These are phyloP conservation scores for Prunus dulcis DNA, from an alignment of 306 rosid species.

Conservation along the genomic window DNA sequence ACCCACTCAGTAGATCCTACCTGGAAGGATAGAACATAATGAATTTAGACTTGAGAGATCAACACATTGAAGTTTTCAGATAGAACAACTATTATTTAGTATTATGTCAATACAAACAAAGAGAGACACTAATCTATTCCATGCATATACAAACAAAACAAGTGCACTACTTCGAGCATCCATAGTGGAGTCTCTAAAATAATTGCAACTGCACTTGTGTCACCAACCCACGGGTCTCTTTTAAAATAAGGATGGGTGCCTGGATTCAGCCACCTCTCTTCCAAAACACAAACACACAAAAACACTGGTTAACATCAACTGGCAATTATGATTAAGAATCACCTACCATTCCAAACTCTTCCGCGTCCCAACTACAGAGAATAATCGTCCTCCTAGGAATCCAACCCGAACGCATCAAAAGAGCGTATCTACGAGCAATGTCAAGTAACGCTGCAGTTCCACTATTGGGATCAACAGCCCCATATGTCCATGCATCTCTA, in stretches of 20 bases:
- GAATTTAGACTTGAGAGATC: slow-evolving; percentile 9
- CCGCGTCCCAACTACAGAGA: slow-evolving; percentile 51
- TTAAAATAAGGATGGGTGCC: slow-evolving; percentile 3
- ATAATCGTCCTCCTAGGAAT: slow-evolving; percentile 64
- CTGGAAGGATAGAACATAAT: slow-evolving; percentile 35
- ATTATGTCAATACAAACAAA: not conserved
- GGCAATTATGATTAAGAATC: slow-evolving; percentile 3
- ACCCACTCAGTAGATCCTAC: slow-evolving; percentile 99
- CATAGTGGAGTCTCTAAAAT: not conserved
- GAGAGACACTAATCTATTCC: not conserved
- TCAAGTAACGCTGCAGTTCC: slow-evolving; percentile 94
- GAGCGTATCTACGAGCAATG: slow-evolving; percentile 77
- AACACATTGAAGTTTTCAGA: not conserved
- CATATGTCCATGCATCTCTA: slow-evolving; percentile 97
- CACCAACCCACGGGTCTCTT: not conserved
- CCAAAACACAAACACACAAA: not conserved
- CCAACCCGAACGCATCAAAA: slow-evolving; percentile 62
- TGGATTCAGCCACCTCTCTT: not conserved
- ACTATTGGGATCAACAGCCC: slow-evolving; percentile 96
- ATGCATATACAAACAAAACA: not conserved
- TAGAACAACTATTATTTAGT: not conserved
- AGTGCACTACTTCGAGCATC: not conserved
- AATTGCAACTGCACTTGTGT: not conserved
- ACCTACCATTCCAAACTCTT: slow-evolving; percentile 45
- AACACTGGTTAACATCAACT: not conserved